Percentiles rank a stretch among this genome's conserved stretches.
phyloP scores from a whole-genome alignment of 768 basidiomycete species.

The Tephrocybe rancida region DNA sequence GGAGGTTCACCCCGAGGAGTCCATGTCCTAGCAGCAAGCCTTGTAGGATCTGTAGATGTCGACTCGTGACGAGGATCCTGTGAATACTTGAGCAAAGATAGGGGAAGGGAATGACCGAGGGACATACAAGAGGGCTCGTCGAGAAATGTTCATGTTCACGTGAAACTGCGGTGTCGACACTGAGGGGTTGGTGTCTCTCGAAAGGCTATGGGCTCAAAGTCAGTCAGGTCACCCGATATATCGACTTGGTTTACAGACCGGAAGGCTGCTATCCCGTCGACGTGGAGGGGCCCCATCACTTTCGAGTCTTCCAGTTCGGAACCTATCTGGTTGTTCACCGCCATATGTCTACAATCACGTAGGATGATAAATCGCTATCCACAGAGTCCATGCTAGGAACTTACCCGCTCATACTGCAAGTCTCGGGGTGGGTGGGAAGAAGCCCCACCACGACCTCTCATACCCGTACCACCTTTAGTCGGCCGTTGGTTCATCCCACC shows the following conservation, averaged over 20 bases:
- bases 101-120: neutral
- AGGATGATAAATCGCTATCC: neutral
- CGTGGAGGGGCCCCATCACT: constrained; percentile 4
- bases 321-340: constrained; percentile 14
- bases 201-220: constrained; percentile 2
- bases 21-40: constrained; percentile 20
- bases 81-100: neutral
- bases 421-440: constrained; percentile 19
- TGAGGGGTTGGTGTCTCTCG: constrained; percentile 6
- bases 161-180: constrained; percentile 3
- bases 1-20: constrained; percentile 23
- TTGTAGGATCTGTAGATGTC: constrained; percentile 1
- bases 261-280: constrained; percentile 15
- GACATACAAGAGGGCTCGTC: constrained; percentile 8
- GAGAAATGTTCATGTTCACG: constrained; percentile 7
- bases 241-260: constrained; percentile 10
- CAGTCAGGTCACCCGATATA: neutral
- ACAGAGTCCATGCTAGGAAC: neutral
- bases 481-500: constrained; percentile 6
- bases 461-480: constrained; percentile 6
- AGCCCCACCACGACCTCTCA: constrained; percentile 16
- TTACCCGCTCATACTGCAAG: constrained; percentile 26
- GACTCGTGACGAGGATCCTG: constrained; percentile 10
- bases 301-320: constrained; percentile 14
- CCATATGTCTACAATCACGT: constrained; percentile 10